phyloP scores from a whole-genome alignment of 805 yeast species.

The Komagataella phaffii region DNA sequence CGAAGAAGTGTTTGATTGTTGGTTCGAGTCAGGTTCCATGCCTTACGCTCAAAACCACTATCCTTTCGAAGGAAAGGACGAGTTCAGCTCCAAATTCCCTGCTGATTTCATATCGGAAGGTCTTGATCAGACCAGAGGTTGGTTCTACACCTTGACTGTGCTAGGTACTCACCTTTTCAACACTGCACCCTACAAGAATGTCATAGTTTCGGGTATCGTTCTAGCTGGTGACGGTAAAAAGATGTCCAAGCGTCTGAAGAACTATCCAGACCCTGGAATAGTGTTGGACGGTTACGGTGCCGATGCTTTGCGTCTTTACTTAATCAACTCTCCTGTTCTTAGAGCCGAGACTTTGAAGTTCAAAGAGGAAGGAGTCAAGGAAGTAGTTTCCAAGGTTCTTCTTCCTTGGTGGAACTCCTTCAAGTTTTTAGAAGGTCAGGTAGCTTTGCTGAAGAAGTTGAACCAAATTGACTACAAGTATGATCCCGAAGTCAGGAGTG shows the following conservation, averaged over 20 bases:
- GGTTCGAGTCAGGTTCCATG: conserved; percentile 99
- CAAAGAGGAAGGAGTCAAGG: conserved; percentile 98
- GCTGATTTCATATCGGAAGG: conserved; percentile 98
- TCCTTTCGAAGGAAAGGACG: conserved; percentile 79
- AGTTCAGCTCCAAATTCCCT: conserved; percentile 69
- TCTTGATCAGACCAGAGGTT: conserved; percentile 98
- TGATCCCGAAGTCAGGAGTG: conserved; percentile 50
- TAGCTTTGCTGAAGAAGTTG: conserved; percentile 70
- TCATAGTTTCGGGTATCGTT: conserved; percentile 92
- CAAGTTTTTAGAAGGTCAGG: conserved; percentile 93
- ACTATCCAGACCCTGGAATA: conserved; percentile 88
- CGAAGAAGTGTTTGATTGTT: conserved; percentile 98
- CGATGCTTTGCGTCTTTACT: conserved; percentile 89
- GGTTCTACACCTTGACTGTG: conserved; percentile 96
- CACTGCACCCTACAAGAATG: conserved; percentile 88
- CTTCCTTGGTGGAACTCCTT: conserved; percentile 98
- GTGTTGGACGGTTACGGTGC: conserved; percentile 89
- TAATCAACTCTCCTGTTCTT: conserved; percentile 94
- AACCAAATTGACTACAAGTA: conserved; percentile 59
- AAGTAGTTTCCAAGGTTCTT: conserved; percentile 88
- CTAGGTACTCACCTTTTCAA: conserved; percentile 91
- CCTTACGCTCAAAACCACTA: conserved; percentile 95
- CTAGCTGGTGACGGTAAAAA: conserved; percentile 97
- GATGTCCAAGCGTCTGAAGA: conserved; percentile 97
- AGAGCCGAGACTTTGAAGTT: conserved; percentile 94